Base-by-base conservation (phyloP, 352 stramenopile species). In the Phytophthora hibernalis region DNA sequence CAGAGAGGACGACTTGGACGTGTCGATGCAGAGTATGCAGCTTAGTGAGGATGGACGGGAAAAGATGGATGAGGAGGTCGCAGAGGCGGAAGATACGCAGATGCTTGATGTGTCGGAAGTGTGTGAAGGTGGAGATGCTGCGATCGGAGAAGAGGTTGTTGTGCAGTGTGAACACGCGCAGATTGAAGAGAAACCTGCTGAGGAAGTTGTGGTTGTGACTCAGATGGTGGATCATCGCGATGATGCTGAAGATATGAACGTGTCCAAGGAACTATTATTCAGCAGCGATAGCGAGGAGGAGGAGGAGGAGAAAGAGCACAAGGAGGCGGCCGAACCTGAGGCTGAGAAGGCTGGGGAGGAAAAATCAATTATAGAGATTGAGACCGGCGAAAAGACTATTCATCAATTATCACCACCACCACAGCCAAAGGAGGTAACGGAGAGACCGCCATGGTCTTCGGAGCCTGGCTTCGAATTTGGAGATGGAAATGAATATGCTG, bases 1-100 rank as follows among this genome's bases (percentile, higher is more conserved):
- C 24, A 40, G 30, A 61, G 65, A 21, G 13, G 65, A 66, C 1
- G 54, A 87, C 54, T 65, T 92, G 28, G 77, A 92, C 54, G 76
- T 81, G 6, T 91, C 84, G 2, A 92, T 91, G 82, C 82, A 89
- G 24, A 89, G 78, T n/a, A 80, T 91, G 72, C 72, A 89, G 43
- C 49, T 90, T n/a, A 85, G 80, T 31, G 82, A 83, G 37, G 74
- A 87, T 22, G 68, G 83, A 24, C 15, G 38, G 35, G 53, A 48
- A n/a, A 30, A 11, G 3, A 38, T 48, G 50, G 57, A 78, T 8
- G 26, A 31, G 1, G 72, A 80, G 12, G 68, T 76, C 5, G 42
- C 20, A 9, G 55, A 57, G 15, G 55, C 50, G 10, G 67, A 79
- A 63, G 60, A 70, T 70, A 74, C 60, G 24, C 65, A 74, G n/a